phyloP scores from a whole-genome alignment of 805 yeast genomes.

The Ogataea neopini region DNA sequence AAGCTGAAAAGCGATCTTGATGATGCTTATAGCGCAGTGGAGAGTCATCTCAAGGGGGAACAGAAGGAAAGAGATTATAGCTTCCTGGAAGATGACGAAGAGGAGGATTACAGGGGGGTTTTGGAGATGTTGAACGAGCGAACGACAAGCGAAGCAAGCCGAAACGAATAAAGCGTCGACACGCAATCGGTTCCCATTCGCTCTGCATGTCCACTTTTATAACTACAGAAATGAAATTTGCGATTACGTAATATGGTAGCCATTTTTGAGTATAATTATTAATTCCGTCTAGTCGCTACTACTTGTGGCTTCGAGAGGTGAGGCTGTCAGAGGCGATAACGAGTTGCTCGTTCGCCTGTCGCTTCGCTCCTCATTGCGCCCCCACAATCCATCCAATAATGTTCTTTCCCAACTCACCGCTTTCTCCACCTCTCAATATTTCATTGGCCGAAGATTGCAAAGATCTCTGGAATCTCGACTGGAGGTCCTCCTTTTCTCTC shows the following conservation, averaged over 20 bases:
- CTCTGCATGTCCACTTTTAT: too few species aligned
- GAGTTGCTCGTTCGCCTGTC: too few species aligned
- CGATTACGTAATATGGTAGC: too few species aligned
- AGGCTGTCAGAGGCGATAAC: too few species aligned
- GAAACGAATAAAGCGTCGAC: background rate
- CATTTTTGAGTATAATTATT: too few species aligned
- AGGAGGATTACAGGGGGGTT: conserved; percentile 1
- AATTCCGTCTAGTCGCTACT: too few species aligned
- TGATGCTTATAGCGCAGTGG: background rate
- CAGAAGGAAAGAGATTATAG: background rate
- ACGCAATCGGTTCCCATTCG: too few species aligned
- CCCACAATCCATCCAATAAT: conserved; percentile 40
- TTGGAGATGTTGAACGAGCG: background rate
- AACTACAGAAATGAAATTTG: too few species aligned
- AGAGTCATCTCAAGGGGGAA: background rate
- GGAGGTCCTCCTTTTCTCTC: conserved; percentile 26
- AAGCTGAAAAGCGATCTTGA: conserved; percentile 1
- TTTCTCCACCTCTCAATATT: conserved; percentile 20
- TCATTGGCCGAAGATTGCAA: conserved; percentile 31
- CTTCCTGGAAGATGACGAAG: conserved; percentile 7
- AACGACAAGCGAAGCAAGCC: background rate
- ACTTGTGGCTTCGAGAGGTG: too few species aligned
- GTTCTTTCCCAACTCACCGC: conserved; percentile 33
- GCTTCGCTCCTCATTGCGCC: conserved; percentile 20
- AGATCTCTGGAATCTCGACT: conserved; percentile 31